phyloP scores from a whole-genome alignment of 371 early-diverging fungal genomes.

The Encephalitozoon hellem region DNA sequence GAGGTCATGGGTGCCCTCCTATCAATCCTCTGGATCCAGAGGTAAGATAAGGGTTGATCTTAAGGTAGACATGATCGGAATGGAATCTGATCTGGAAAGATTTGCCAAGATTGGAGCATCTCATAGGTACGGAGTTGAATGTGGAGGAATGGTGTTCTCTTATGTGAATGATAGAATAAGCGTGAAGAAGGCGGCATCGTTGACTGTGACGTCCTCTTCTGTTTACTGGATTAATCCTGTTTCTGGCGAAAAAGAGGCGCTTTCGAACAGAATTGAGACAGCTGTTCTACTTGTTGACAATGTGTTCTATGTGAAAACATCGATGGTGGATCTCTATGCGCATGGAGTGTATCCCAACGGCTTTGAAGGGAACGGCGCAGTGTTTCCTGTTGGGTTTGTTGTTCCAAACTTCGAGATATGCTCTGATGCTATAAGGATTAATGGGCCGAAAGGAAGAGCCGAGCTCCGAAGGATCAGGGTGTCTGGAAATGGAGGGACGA shows the following conservation, averaged over 20 bases:
- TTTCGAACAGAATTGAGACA: not conserved
- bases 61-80: not conserved
- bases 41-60: not conserved
- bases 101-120: not conserved
- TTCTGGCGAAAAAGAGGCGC: not conserved
- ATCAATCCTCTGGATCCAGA: not conserved
- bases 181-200: not conserved
- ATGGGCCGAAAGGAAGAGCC: not conserved
- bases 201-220: not conserved
- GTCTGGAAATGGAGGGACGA: not conserved
- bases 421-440: constrained; percentile 3
- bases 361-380: not conserved
- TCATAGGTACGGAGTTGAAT: not conserved
- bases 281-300: not conserved
- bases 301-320: constrained; percentile 1
- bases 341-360: not conserved
- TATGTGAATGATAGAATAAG: not conserved
- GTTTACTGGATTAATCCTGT: not conserved
- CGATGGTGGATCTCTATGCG: not conserved
- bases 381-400: not conserved
- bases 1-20: not conserved
- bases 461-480: not conserved
- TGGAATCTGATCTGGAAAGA: not conserved
- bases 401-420: constrained; percentile 8
- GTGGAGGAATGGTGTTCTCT: not conserved